Base-by-base conservation (phyloP, 192 early-diverging fungal genomes). In the Chytriomyces hyalinus region DNA sequence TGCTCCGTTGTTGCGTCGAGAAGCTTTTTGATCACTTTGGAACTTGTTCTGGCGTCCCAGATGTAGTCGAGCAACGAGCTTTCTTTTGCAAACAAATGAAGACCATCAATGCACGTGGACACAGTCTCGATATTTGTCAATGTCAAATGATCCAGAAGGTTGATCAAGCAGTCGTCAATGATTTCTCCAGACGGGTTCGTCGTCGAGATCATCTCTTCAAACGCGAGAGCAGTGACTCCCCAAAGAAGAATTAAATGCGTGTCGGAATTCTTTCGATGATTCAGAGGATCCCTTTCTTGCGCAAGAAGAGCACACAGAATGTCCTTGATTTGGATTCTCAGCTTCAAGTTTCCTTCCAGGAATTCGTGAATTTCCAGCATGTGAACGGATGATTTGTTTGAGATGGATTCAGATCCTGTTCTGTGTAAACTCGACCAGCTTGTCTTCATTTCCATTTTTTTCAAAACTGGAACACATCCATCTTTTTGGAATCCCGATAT, bases 1-100 rank as follows among this genome's bases (percentile, higher is more conserved):
- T 93, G 92, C 13, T 92, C 90, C 57, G 88, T 88, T 44, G 93
- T 74, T 9, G 93, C 88, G 49, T 85, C 89, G 47, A 95, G 78
- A 13, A 95, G 57, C 49, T 91, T 89, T 8, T 89, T 86, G 3
- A 94, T 75, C 3, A 95, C 83, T 61, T 85, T 88, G 75, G 89
- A 83, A 46, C 84, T 47, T 64, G 79, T 67, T 7, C 13, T 24
- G 71, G 79, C 80, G 49, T 93, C 88, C 59, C 88, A 80, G 69
- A 93, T 87, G 26, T 22, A 73, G 28, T 83, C 73, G 28, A 89
- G 73, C 28, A 86, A 67, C 15, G 78, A 66, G 61, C 85, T 85
- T 76, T 89, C 87, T 53, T 90, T 82, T 10, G 92, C 88, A 66
- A 93, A 82, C 6, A 89, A 71, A 9, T 77, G 84, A 26, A 94